Evolutionary conservation across 2,329 filamentous ascomycete species (phyloP).

Genomic region (Davidsoniella neocaledoniae): DNA sequence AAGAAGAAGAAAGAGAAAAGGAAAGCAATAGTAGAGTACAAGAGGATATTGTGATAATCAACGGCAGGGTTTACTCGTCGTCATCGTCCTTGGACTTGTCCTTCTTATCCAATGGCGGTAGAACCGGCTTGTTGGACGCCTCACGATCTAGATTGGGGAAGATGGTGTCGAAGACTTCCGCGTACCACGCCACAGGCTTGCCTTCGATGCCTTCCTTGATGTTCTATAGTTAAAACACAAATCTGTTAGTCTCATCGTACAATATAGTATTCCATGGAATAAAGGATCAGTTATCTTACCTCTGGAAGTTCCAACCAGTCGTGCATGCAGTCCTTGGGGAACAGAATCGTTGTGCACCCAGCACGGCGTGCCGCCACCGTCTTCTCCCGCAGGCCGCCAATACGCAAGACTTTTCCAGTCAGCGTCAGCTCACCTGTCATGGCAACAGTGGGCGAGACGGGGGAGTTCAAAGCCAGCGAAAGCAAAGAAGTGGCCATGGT

Average conservation of each 20-base stretch:
- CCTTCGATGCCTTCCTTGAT: conserved; percentile 95
- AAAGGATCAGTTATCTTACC: conserved; percentile 38
- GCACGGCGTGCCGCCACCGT: conserved; percentile 87
- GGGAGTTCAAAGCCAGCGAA: conserved; percentile 62
- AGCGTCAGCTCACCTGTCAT: conserved; percentile 98
- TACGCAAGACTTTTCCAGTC: conserved; percentile 88
- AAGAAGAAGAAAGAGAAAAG: conserved; percentile 9
- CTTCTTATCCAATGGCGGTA: conserved; percentile 28
- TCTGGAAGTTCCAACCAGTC: conserved; percentile 96
- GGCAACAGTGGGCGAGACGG: conserved; percentile 71
- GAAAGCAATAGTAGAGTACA: conserved; percentile 1
- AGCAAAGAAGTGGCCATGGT: conserved; percentile 95
- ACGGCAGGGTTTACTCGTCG: conserved; percentile 14
- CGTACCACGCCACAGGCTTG: conserved; percentile 82
- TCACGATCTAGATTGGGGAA: conserved; percentile 67
- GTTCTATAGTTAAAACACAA: conserved; percentile 42
- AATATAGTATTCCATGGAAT: background rate
- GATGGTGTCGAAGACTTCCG: conserved; percentile 78
- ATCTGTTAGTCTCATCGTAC: conserved; percentile 1
- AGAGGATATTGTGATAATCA: background rate
- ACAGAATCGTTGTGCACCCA: conserved; percentile 83
- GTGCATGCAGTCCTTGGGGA: conserved; percentile 86
- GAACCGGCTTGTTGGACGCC: conserved; percentile 45
- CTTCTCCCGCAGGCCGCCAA: conserved; percentile 90
- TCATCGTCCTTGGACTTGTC: conserved; percentile 21